A percentile compares a stretch with the other conserved stretches of the same genome.
phyloP scores from a whole-genome alignment of 2,329 filamentous ascomycete species.

The Pseudopyrenochaeta lycopersici region DNA sequence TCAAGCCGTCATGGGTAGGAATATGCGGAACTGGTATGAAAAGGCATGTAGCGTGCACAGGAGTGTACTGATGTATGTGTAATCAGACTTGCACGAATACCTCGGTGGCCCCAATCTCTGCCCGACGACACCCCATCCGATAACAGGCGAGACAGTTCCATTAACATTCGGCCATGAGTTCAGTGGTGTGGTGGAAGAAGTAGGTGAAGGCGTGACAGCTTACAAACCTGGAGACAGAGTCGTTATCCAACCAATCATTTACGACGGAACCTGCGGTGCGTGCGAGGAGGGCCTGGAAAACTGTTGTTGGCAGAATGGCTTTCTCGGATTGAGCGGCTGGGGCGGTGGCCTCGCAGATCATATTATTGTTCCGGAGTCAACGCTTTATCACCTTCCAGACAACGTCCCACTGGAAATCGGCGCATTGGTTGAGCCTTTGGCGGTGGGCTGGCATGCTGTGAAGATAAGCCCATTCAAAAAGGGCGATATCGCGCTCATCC shows the following conservation, averaged over 20 bases:
- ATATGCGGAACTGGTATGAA: conserved; percentile 53
- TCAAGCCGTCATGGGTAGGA: conserved; percentile 53
- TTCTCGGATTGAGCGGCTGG: conserved; percentile 62
- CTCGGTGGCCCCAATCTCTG: conserved; percentile 58
- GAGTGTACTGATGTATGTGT: conserved; percentile 7
- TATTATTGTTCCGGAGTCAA: conserved; percentile 59
- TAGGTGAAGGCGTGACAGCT: conserved; percentile 59
- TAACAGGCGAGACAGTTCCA: conserved; percentile 62
- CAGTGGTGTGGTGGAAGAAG: conserved; percentile 61
- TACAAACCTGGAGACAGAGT: conserved; percentile 60
- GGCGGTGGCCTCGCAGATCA: conserved; percentile 63
- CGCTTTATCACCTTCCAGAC: conserved; percentile 59
- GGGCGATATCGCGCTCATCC: conserved; percentile 57
- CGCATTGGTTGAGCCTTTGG: conserved; percentile 63
- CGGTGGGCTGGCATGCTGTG: conserved; percentile 66
- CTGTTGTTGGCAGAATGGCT: conserved; percentile 64
- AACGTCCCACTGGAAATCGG: conserved; percentile 62
- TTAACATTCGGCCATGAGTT: conserved; percentile 65
- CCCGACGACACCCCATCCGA: conserved; percentile 63
- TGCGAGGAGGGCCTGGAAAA: conserved; percentile 63
- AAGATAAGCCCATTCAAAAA: conserved; percentile 59
- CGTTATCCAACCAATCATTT: conserved; percentile 63
- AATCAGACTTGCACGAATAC: conserved; percentile 58
- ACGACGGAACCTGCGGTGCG: conserved; percentile 61
- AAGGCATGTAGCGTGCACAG: too few relatives aligned